Conservation (phyloP, 257 asterid genomes). For the Cynanchum wilfordii region DNA sequence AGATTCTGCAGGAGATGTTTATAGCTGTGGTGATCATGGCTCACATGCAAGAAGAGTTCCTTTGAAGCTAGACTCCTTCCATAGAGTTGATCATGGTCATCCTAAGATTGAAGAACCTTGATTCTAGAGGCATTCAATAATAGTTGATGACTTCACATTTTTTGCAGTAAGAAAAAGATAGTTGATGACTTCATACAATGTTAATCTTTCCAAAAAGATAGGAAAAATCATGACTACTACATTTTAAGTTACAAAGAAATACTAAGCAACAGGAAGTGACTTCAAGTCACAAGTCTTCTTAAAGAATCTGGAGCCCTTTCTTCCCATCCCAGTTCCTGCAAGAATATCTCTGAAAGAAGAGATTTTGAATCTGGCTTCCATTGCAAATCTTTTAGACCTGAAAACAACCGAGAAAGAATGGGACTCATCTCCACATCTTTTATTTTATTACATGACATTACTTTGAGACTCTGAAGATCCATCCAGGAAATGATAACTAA, state of each 20-base stretch:
- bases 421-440: constrained; percentile 55
- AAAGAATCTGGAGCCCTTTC: constrained; percentile 49
- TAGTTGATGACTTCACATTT: too few relatives aligned
- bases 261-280: constrained; percentile 40
- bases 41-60: too few relatives aligned
- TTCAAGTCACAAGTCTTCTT: constrained; percentile 61
- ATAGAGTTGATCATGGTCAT: too few relatives aligned
- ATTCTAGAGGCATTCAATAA: too few relatives aligned
- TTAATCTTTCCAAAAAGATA: neutral
- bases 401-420: constrained; percentile 41
- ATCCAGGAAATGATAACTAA: constrained; percentile 43
- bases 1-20: too few relatives aligned
- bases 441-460: constrained; percentile 53
- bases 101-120: too few relatives aligned
- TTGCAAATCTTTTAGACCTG: constrained; percentile 48
- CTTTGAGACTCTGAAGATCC: constrained; percentile 56
- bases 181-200: neutral
- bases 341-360: constrained; percentile 42
- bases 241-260: neutral
- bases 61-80: too few relatives aligned
- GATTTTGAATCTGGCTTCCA: constrained; percentile 65
- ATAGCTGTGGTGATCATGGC: too few relatives aligned
- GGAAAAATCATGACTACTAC: neutral
- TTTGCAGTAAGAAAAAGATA: too few relatives aligned
- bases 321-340: constrained; percentile 54